These are phyloP conservation scores for Akanthomyces muscarius DNA, from an alignment of 2,329 filamentous ascomycete genomes.

Conservation along the genomic window DNA sequence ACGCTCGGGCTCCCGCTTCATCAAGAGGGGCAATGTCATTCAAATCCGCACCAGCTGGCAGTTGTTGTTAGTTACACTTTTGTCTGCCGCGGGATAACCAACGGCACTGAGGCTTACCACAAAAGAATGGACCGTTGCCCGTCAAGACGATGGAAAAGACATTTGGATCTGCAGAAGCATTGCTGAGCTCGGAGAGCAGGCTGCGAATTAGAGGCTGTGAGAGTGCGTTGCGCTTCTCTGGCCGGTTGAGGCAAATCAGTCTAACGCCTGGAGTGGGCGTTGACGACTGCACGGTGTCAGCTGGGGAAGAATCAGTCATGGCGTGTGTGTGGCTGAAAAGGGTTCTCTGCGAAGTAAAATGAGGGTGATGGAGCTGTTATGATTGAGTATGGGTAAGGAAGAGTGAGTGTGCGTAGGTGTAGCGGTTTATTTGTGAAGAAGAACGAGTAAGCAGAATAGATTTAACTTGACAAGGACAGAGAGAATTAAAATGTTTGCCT, in stretches of 20 bases:
- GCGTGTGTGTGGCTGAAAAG: too few species aligned
- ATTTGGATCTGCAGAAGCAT: constrained; percentile 20
- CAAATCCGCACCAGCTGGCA: constrained; percentile 33
- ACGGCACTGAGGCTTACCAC: constrained; percentile 25
- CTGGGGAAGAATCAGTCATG: not conserved
- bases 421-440: too few species aligned
- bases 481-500: not conserved
- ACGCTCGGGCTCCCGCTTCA: constrained; percentile 21
- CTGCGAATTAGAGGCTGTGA: constrained; percentile 45
- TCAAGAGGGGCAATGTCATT: constrained; percentile 34
- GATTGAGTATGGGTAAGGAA: too few species aligned
- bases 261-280: constrained; percentile 35
- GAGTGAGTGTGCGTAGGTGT: too few species aligned
- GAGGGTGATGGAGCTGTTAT: too few species aligned
- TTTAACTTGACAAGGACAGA: not conserved
- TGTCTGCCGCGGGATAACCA: not conserved
- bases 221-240: constrained; percentile 54
- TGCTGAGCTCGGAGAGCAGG: constrained; percentile 27
- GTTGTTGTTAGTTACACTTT: not conserved
- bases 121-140: constrained; percentile 30
- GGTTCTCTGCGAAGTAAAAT: too few species aligned
- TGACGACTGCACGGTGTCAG: constrained; percentile 22
- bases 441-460: too few species aligned
- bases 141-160: constrained; percentile 33
- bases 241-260: constrained; percentile 47